Evolutionary conservation across 2,329 filamentous ascomycete genomes (phyloP).

Genomic region (Penicillium sp.): DNA sequence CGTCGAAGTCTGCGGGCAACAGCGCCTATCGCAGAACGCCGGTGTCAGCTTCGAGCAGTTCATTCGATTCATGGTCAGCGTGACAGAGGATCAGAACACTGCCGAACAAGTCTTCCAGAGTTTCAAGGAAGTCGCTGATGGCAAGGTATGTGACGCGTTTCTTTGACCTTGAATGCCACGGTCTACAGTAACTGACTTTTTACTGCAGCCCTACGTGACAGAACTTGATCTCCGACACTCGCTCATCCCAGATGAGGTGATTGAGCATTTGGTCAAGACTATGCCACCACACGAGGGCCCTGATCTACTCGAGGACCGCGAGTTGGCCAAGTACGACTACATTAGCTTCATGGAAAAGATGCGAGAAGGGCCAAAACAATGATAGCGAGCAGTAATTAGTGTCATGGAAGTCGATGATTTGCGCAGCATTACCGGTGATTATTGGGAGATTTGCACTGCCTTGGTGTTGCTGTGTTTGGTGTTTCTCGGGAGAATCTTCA

Average conservation of each 20-base stretch:
- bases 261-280: slow-evolving; percentile 81
- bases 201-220: slow-evolving; percentile 76
- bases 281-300: slow-evolving; percentile 83
- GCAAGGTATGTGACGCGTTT: slow-evolving; percentile 58
- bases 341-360: slow-evolving; percentile 94
- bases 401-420: slow-evolving; percentile 14
- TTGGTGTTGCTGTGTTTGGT: slow-evolving; percentile 23
- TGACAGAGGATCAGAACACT: slow-evolving; percentile 97
- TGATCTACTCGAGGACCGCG: slow-evolving; percentile 78
- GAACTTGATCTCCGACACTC: slow-evolving; percentile 95
- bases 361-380: slow-evolving; percentile 49
- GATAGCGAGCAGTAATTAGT: slow-evolving; percentile 23
- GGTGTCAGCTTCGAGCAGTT: slow-evolving; percentile 97
- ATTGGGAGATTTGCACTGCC: slow-evolving; percentile 19
- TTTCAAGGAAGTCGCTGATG: slow-evolving; percentile 95
- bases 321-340: slow-evolving; percentile 88
- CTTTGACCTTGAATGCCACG: neutral
- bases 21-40: slow-evolving; percentile 54
- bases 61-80: slow-evolving; percentile 98
- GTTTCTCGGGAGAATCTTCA: slow-evolving; percentile 11
- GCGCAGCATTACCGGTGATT: slow-evolving; percentile 24
- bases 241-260: slow-evolving; percentile 93
- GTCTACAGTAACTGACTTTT: slow-evolving; percentile 7
- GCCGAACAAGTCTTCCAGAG: slow-evolving; percentile 98
- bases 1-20: slow-evolving; percentile 66